A percentile compares a stretch with the other conserved stretches of the same genome.
Conservation (phyloP, 2,329 filamentous ascomycete species). For the Claviceps pazoutovae region DNA sequence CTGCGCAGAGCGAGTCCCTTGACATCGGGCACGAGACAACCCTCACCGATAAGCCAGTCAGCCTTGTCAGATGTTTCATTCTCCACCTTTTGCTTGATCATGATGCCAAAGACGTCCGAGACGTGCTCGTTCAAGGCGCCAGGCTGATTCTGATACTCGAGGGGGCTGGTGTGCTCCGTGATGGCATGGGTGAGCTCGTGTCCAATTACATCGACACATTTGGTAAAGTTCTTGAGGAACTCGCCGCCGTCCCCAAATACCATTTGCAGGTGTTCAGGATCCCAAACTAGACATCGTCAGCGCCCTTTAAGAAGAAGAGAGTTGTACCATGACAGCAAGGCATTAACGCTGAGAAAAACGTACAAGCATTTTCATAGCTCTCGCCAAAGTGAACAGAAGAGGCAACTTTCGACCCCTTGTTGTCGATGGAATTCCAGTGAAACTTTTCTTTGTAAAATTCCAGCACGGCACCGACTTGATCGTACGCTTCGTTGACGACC, state of each 20-base stretch:
- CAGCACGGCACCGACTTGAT: constrained; percentile 35
- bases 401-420: constrained; percentile 33
- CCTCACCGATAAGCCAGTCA: constrained; percentile 42
- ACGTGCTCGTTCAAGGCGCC: constrained; percentile 44
- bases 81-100: constrained; percentile 40
- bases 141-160: constrained; percentile 36
- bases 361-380: constrained; percentile 37
- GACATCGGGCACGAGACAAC: constrained; percentile 34
- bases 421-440: constrained; percentile 37
- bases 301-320: neutral
- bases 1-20: constrained; percentile 37
- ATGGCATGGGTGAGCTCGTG: constrained; percentile 44
- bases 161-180: constrained; percentile 33
- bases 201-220: constrained; percentile 40
- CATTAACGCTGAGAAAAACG: neutral
- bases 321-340: neutral
- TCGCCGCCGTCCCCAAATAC: constrained; percentile 42
- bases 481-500: constrained; percentile 33
- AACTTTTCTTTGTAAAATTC: constrained; percentile 36
- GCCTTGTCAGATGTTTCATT: constrained; percentile 29
- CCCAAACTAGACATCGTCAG: constrained; percentile 27
- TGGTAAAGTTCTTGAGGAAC: constrained; percentile 37
- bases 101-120: constrained; percentile 42
- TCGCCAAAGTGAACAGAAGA: constrained; percentile 39
- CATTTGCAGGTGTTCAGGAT: constrained; percentile 34